Evolutionary conservation across 2,329 filamentous ascomycete species (phyloP).

Genomic region (Ophiostoma fasciatum): DNA sequence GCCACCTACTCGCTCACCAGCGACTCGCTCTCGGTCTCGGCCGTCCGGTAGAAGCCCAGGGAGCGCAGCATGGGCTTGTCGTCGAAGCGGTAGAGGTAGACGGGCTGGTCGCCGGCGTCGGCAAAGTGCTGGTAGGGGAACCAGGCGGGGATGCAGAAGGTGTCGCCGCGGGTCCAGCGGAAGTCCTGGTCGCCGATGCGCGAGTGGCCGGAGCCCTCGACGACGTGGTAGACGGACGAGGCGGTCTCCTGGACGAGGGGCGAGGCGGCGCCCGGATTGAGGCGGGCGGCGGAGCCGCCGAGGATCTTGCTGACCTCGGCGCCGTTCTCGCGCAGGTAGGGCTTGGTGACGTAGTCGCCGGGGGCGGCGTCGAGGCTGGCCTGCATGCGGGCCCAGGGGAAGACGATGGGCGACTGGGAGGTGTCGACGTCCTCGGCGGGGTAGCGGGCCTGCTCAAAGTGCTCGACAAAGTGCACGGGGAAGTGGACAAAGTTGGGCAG

Average conservation of each 20-base stretch:
- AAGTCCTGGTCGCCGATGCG: slow-evolving; percentile 23
- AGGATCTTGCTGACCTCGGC: slow-evolving; percentile 29
- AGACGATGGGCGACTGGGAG: slow-evolving; percentile 26
- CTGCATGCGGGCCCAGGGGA: slow-evolving; percentile 33
- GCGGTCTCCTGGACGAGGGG: slow-evolving; percentile 29
- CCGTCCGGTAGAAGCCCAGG: slow-evolving; percentile 32
- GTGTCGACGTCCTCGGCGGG: slow-evolving; percentile 25
- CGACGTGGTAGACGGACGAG: slow-evolving; percentile 38
- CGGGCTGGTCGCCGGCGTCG: slow-evolving; percentile 13
- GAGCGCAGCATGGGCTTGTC: slow-evolving; percentile 38
- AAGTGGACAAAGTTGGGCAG: slow-evolving; percentile 33
- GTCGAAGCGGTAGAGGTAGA: slow-evolving; percentile 38
- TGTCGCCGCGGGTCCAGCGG: slow-evolving; percentile 35
- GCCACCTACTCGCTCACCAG: slow-evolving; percentile 17
- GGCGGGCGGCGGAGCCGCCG: slow-evolving; percentile 30
- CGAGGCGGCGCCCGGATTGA: slow-evolving; percentile 23
- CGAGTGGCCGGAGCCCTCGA: slow-evolving; percentile 28
- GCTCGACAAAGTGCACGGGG: slow-evolving; percentile 37
- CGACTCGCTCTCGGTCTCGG: slow-evolving; percentile 24
- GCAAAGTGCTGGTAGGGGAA: slow-evolving; percentile 32
- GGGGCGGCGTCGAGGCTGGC: slow-evolving; percentile 20
- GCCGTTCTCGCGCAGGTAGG: slow-evolving; percentile 20
- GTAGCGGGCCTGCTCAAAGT: slow-evolving; percentile 28
- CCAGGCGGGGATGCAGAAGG: slow-evolving; percentile 40
- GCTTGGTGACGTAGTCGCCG: slow-evolving; percentile 16